Conservation (phyloP, 495 filamentous ascomycete species). For the Penicillium odoratum region DNA sequence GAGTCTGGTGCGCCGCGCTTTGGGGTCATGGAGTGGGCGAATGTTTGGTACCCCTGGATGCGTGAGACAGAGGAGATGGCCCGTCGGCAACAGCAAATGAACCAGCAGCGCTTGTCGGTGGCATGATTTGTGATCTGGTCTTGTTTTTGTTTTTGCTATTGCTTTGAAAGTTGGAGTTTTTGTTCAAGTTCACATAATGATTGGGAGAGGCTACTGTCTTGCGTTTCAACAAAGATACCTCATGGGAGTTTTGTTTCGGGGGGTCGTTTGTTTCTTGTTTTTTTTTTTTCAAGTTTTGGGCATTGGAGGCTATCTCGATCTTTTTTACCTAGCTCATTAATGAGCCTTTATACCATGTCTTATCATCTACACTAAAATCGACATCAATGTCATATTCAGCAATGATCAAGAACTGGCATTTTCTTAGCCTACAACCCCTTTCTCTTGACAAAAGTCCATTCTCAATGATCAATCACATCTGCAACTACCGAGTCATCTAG, state of each 20-base stretch:
- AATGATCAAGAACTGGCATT: neutral
- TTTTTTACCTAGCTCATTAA: slow-evolving; percentile 1
- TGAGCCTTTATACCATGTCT: slow-evolving; percentile 9
- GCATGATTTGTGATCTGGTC: neutral
- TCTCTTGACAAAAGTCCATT: slow-evolving; percentile 1
- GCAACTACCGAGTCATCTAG: neutral
- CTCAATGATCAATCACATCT: neutral
- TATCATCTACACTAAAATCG: slow-evolving; percentile 2
- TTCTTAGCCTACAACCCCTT: neutral
- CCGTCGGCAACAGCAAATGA: neutral
- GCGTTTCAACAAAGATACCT: slow-evolving; percentile 12
- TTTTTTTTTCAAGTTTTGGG: neutral
- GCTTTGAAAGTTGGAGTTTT: neutral
- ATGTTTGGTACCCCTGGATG: slow-evolving; percentile 50
- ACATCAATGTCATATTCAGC: slow-evolving; percentile 1
- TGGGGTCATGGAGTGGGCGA: slow-evolving; percentile 41
- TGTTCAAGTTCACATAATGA: slow-evolving; percentile 8
- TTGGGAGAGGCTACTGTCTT: slow-evolving; percentile 9
- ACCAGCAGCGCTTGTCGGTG: slow-evolving; percentile 9
- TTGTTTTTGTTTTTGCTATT: slow-evolving; percentile 12
- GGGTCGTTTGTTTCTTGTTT: slow-evolving; percentile 5
- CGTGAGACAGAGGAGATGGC: slow-evolving; percentile 18
- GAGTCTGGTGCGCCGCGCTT: slow-evolving; percentile 29
- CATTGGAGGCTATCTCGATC: neutral
- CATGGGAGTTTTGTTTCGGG: slow-evolving; percentile 7